Evolutionary conservation across 139 green algal species (phyloP).

Genomic region (Tetraselmis striata): DNA sequence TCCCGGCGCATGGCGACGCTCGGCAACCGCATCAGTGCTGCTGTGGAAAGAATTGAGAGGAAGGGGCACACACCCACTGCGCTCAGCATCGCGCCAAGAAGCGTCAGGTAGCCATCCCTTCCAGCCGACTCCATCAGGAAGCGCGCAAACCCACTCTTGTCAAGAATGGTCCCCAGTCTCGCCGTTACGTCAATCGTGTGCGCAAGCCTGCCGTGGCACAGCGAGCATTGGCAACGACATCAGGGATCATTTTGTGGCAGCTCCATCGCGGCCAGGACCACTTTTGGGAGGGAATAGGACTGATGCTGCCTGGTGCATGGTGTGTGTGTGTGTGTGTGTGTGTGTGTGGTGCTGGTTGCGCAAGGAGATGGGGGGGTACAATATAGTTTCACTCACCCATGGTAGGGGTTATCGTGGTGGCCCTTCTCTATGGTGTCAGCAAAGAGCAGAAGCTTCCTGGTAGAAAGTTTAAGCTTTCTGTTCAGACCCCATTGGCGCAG

Average conservation of each 20-base stretch:
- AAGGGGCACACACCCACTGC: not conserved
- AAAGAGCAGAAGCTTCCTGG: not conserved
- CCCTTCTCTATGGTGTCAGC: not conserved
- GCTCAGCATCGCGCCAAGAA: not conserved
- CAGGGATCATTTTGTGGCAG: no score
- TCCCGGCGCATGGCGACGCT: no score
- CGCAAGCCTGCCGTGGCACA: not conserved
- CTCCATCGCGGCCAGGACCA: no score
- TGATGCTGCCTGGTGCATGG: no score
- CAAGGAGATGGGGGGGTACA: not conserved
- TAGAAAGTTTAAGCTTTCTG: not conserved
- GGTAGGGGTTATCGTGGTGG: not conserved
- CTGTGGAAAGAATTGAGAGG: not conserved
- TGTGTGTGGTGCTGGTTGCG: no score
- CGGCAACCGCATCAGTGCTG: not conserved
- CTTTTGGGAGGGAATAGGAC: no score
- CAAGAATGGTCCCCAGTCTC: not conserved
- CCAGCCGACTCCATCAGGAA: not conserved
- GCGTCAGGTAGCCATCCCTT: not conserved
- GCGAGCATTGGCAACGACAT: no score
- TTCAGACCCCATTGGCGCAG: not conserved
- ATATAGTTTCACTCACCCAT: not conserved
- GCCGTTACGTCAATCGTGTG: not conserved
- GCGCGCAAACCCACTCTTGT: not conserved
- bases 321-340: no score